Conservation (phyloP, 2,329 filamentous ascomycete genomes). For the Didymella pomorum region DNA sequence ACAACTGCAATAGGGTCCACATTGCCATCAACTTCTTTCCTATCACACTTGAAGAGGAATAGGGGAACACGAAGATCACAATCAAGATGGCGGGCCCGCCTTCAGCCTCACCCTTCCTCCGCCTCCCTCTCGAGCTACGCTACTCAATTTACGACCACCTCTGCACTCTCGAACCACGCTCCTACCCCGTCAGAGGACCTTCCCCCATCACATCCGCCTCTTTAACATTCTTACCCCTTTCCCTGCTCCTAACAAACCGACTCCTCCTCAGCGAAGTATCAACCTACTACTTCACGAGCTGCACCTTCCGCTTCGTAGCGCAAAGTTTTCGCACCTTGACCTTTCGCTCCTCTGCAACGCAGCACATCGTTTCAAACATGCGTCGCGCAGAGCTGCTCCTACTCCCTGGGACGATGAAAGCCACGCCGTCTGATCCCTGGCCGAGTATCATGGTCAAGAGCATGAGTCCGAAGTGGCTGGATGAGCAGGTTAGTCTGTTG, state of each 20-base stretch:
- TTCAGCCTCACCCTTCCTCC: slow-evolving; percentile 8
- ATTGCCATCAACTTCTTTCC: neutral
- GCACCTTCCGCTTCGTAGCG: slow-evolving; percentile 24
- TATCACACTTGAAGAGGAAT: neutral
- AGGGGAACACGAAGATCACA: neutral
- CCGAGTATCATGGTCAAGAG: neutral
- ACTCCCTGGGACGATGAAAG: slow-evolving; percentile 12
- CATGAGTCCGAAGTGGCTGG: slow-evolving; percentile 19
- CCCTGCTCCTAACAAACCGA: slow-evolving; percentile 6
- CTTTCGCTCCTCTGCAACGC: neutral
- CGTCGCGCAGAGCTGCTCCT: slow-evolving; percentile 18
- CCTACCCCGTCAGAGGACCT: slow-evolving; percentile 26
- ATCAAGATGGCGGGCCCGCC: neutral
- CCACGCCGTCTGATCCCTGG: neutral
- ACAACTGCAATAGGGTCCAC: neutral
- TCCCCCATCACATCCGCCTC: slow-evolving; percentile 21
- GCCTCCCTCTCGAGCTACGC: slow-evolving; percentile 26
- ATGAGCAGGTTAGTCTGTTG: slow-evolving; percentile 19
- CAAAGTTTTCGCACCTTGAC: slow-evolving; percentile 3
- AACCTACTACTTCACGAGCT: slow-evolving; percentile 25
- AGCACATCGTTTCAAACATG: slow-evolving; percentile 6
- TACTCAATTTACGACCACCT: slow-evolving; percentile 28
- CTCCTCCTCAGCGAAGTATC: slow-evolving; percentile 21
- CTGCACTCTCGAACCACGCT: slow-evolving; percentile 11
- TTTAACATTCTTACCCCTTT: neutral